Conservation (phyloP, 257 asterid genomes). For the Solanum boliviense region DNA sequence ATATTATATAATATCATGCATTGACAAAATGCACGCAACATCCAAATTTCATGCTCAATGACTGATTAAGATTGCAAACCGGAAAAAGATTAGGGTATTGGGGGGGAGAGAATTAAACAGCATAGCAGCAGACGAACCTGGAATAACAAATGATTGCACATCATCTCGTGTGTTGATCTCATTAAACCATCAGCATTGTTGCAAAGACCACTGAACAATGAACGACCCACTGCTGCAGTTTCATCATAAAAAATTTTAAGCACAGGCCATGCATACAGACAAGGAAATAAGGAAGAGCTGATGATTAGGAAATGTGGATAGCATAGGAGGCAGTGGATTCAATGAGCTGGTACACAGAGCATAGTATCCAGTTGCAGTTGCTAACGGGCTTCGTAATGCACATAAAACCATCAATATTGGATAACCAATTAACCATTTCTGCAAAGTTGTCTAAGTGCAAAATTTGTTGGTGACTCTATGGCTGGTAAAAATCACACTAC, state of each 20-base stretch:
- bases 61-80: neutral
- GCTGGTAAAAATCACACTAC: neutral
- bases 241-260: neutral
- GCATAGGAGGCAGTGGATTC: neutral
- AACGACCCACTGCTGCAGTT: slow-evolving; percentile 45
- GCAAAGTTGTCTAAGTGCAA: neutral
- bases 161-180: slow-evolving; percentile 25
- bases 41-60: neutral
- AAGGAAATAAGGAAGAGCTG: neutral
- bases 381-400: neutral
- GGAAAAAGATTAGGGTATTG: neutral
- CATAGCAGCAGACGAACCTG: slow-evolving; percentile 37
- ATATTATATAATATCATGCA: neutral
- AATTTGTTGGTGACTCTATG: neutral
- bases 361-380: neutral
- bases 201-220: slow-evolving; percentile 45
- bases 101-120: neutral
- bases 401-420: neutral
- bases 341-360: neutral
- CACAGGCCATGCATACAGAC: neutral
- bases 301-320: neutral
- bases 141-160: slow-evolving; percentile 19
- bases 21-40: neutral
- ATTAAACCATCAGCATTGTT: slow-evolving; percentile 26
- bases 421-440: neutral